A percentile compares a stretch with the other conserved stretches of the same genome.
Conservation (phyloP, 2,329 filamentous ascomycete species). For the Fulvia fulva region DNA sequence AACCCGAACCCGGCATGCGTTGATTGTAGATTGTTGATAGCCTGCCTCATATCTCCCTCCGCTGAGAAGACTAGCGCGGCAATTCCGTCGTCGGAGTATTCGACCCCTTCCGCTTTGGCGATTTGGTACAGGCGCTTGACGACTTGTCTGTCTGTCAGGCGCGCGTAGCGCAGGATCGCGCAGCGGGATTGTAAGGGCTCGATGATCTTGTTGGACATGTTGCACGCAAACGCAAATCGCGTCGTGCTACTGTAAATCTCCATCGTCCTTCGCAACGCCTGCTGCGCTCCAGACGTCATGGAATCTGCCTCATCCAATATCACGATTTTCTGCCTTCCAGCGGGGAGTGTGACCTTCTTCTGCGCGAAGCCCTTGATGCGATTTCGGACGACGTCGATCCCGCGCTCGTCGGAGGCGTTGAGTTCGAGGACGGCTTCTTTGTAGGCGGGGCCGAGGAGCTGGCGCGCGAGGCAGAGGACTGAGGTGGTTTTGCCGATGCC, state of each 20-base stretch:
- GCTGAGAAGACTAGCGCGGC: slow-evolving; percentile 96
- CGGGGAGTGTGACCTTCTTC: slow-evolving; percentile 93
- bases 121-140: slow-evolving; percentile 89
- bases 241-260: slow-evolving; percentile 98
- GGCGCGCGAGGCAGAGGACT: slow-evolving; percentile 84
- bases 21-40: slow-evolving; percentile 96
- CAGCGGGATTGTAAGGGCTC: slow-evolving; percentile 97
- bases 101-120: slow-evolving; percentile 83
- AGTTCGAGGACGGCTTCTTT: slow-evolving; percentile 96
- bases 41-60: slow-evolving; percentile 97
- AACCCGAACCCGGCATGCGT: slow-evolving; percentile 92
- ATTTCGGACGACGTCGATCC: slow-evolving; percentile 95
- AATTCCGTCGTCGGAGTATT: slow-evolving; percentile 87
- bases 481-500: slow-evolving; percentile 98
- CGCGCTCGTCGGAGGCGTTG: slow-evolving; percentile 92
- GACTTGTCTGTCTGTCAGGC: slow-evolving; percentile 87
- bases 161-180: slow-evolving; percentile 89
- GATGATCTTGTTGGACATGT: slow-evolving; percentile 98
- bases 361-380: slow-evolving; percentile 98
- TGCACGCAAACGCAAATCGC: slow-evolving; percentile 95
- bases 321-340: slow-evolving; percentile 89
- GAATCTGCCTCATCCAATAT: slow-evolving; percentile 96
- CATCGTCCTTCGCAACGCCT: slow-evolving; percentile 93
- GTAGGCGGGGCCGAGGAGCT: slow-evolving; percentile 87
- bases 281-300: slow-evolving; percentile 96